Evolutionary conservation across 768 basidiomycete genomes (phyloP), one percentile per base, ranked within the genome.

Genomic region (Suillus occidentalis): DNA sequence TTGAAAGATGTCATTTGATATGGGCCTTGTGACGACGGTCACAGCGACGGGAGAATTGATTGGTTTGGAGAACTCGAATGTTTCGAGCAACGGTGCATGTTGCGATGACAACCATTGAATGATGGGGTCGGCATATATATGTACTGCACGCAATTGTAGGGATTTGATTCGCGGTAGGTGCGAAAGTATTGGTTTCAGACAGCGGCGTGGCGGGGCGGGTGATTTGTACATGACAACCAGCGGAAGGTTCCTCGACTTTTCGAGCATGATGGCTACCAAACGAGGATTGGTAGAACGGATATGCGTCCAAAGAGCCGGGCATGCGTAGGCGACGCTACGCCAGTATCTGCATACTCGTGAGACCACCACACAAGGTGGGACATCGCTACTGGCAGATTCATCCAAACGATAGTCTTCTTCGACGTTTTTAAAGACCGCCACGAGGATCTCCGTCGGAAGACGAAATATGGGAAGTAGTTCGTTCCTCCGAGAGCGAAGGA

Each of bases 251-350:
- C 80, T 83, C 4, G 84, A 85, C 36, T 83, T 76, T 45, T 70
- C 72, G 22, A 85, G 65, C 75, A 84, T 80, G 69, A 80, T 80
- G 62, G 77, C 72, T 25, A 76, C 76, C 79, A 81, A 82, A 45
- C 65, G 68, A 12, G 72, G 75, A 39, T 72, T 74, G 9, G 67
- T 67, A 52, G 80, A 78, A 1, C 75, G 67, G 37, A 78, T 71
- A 52, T 68, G 70, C 25, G n/a, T 60, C 58, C 39, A 42, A 16
- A 25, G 58, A 36, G 58, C 34, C 22, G 34, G 58, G n/a, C n/a
- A 20, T 42, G 43, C 31, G 31, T 31, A 31, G 4, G 31, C 31
- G 31, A 31, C 31, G 31, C 31, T 31, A 4, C 31, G 31, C 31
- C 31, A 31, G 31, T 31, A 31, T 31, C 31, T 31, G 31, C 31